phyloP scores from a whole-genome alignment of 208 protist species.

The Cochliopodium minus region DNA sequence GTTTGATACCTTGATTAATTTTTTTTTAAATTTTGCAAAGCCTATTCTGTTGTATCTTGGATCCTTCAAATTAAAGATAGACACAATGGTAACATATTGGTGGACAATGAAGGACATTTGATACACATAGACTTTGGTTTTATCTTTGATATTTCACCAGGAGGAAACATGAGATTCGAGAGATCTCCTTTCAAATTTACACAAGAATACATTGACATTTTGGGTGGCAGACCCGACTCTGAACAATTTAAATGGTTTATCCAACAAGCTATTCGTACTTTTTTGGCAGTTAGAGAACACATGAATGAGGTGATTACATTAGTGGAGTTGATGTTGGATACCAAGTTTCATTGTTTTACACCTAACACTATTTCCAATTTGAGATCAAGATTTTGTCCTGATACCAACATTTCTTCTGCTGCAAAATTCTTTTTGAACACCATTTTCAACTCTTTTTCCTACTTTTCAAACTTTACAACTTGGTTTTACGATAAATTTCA shows the following conservation, averaged over 20 bases:
- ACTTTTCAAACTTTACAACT: too few species aligned
- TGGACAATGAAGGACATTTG: slow-evolving; percentile 43
- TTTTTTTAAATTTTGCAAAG: too few species aligned
- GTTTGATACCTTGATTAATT: too few species aligned
- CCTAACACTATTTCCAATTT: slow-evolving; percentile 22
- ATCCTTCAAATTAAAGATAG: slow-evolving; percentile 42
- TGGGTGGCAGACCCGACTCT: slow-evolving; percentile 1
- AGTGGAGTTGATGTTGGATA: slow-evolving; percentile 59
- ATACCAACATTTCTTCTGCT: too few species aligned
- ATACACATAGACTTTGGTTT: slow-evolving; percentile 61
- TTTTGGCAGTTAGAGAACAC: slow-evolving; percentile 57
- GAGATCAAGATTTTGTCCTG: not conserved
- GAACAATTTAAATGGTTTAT: slow-evolving; percentile 59
- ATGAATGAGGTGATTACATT: slow-evolving; percentile 47
- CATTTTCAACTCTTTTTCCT: too few species aligned
- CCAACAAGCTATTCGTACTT: slow-evolving; percentile 47
- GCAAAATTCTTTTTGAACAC: too few species aligned
- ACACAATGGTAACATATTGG: slow-evolving; percentile 51
- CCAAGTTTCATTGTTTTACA: slow-evolving; percentile 61
- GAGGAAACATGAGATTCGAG: slow-evolving; percentile 41
- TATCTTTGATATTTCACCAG: slow-evolving; percentile 43
- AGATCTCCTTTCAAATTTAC: slow-evolving; percentile 30
- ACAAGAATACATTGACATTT: not conserved
- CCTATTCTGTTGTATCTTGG: slow-evolving; percentile 33
- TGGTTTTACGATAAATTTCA: too few species aligned